A percentile compares a stretch with the other conserved stretches of the same genome.
These are phyloP conservation scores for Geoglossum cookeanum DNA, from an alignment of 2,329 filamentous ascomycete genomes.

Conservation along the genomic window DNA sequence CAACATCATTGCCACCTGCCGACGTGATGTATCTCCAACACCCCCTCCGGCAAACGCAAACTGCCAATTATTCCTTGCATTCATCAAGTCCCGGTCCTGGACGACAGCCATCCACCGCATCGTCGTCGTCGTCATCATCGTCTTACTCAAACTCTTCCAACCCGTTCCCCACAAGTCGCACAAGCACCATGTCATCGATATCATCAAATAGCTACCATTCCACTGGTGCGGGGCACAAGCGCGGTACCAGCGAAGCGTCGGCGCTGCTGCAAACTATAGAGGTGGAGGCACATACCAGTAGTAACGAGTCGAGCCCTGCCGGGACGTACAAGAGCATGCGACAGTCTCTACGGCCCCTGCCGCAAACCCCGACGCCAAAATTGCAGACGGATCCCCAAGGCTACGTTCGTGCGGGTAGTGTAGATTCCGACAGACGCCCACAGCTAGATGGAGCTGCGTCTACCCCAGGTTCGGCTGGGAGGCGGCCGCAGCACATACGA, in stretches of 20 bases:
- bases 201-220: conserved; percentile 40
- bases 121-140: conserved; percentile 44
- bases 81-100: conserved; percentile 1
- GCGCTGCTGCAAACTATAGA: background rate
- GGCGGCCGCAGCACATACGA: background rate
- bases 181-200: conserved; percentile 54
- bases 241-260: conserved; percentile 50
- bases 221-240: conserved; percentile 38
- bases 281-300: conserved; percentile 7
- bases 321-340: conserved; percentile 53
- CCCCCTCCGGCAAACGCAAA: conserved; percentile 37
- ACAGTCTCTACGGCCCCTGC: conserved; percentile 57
- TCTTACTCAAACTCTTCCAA: conserved; percentile 38
- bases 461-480: background rate
- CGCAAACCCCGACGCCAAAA: conserved; percentile 34
- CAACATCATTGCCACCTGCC: conserved; percentile 2
- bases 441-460: background rate
- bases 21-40: conserved; percentile 38
- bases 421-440: background rate
- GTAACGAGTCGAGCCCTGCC: conserved; percentile 30
- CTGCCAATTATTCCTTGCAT: conserved; percentile 24
- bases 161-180: conserved; percentile 35
- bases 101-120: conserved; percentile 50
- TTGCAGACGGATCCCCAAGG: background rate
- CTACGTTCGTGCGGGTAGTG: background rate